Conservation (phyloP, 306 rosid species). For the Vicia sativa region DNA sequence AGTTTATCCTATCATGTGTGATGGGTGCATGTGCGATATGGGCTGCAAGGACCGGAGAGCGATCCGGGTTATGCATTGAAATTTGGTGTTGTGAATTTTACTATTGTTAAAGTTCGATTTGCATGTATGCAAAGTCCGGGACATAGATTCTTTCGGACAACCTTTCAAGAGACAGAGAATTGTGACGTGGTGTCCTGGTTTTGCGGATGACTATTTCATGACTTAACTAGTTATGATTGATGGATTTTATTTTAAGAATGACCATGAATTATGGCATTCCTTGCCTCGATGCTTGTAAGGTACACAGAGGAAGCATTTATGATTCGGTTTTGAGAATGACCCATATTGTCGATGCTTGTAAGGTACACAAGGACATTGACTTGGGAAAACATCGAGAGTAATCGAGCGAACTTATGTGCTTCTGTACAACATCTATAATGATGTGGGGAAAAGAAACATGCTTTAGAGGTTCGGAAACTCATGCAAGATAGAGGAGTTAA, state of each 20-base stretch:
- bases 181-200: constrained; percentile 67
- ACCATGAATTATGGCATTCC: too few species aligned
- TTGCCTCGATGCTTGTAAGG: too few species aligned
- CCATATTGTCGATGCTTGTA: constrained; percentile 63
- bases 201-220: constrained; percentile 55
- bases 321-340: constrained; percentile 46
- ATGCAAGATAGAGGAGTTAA: constrained; percentile 55
- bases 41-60: too few species aligned
- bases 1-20: too few species aligned
- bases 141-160: constrained; percentile 44
- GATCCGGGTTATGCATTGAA: too few species aligned
- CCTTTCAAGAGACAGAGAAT: constrained; percentile 51
- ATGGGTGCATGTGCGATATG: too few species aligned
- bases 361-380: constrained; percentile 50
- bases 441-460: constrained; percentile 47
- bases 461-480: constrained; percentile 52
- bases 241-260: too few species aligned
- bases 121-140: constrained; percentile 69
- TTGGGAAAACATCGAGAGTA: constrained; percentile 54
- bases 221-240: too few species aligned
- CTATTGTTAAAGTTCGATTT: constrained; percentile 52
- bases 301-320: constrained; percentile 59
- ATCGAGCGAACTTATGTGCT: constrained; percentile 68
- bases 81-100: too few species aligned
- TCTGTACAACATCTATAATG: too few species aligned